Evolutionary conservation across 2,329 filamentous ascomycete genomes (phyloP).

Genomic region (Alternaria brassicicola): DNA sequence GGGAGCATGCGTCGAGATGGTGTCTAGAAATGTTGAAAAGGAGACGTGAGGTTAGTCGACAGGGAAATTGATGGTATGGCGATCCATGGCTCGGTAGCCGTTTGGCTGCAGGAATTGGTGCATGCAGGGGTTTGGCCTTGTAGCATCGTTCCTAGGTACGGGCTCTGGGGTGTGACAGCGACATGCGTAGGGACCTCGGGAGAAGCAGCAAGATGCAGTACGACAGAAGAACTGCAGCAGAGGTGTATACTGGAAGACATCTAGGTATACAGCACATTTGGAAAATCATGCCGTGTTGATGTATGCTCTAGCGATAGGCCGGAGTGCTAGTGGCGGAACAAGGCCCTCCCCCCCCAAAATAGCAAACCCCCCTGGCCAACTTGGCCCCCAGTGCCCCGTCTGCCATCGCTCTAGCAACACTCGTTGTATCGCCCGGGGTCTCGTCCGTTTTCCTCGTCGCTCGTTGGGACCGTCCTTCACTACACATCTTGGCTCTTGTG

Average conservation of each 20-base stretch:
- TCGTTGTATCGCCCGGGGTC: constrained; percentile 9
- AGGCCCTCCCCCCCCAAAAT: constrained; percentile 24
- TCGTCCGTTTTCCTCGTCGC: constrained; percentile 20
- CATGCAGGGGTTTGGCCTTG: not conserved
- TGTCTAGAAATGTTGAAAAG: not conserved
- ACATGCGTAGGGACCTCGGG: not conserved
- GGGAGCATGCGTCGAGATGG: not conserved
- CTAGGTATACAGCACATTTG: not conserved
- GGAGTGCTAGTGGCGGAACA: constrained; percentile 6
- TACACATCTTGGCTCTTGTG: constrained; percentile 10
- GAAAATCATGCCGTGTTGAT: not conserved
- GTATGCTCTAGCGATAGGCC: constrained; percentile 13
- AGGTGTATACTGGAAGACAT: not conserved
- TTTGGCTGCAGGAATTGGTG: not conserved
- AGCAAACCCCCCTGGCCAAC: constrained; percentile 11
- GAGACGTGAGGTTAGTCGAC: not conserved
- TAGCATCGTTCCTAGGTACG: constrained; percentile 5
- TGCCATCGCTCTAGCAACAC: constrained; percentile 30
- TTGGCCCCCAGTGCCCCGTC: constrained; percentile 9
- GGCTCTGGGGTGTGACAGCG: not conserved
- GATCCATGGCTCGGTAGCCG: constrained; percentile 2
- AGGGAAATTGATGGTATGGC: not conserved
- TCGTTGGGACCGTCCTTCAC: constrained; percentile 26
- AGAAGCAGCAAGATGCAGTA: not conserved
- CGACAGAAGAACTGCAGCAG: not conserved